Evolutionary conservation across 2,329 filamentous ascomycete species (phyloP).

Genomic region (Ceratocystis papillata): DNA sequence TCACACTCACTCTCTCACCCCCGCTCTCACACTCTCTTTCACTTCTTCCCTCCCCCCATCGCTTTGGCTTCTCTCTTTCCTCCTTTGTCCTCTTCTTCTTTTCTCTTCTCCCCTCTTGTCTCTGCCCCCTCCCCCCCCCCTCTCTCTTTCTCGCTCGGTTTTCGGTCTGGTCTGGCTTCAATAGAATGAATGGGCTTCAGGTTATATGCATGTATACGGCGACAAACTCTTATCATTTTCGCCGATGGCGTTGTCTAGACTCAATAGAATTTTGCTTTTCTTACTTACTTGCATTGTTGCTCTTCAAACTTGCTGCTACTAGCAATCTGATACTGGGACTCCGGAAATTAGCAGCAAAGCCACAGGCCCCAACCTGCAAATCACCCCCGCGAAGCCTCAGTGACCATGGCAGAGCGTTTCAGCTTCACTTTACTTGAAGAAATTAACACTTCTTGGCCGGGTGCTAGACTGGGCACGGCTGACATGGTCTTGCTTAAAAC

Average conservation of each 20-base stretch:
- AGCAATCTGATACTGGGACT: not conserved
- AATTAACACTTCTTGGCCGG: too few relatives aligned
- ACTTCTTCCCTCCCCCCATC: too few relatives aligned
- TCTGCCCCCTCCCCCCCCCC: not conserved
- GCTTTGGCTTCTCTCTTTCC: too few relatives aligned
- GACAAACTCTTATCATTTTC: not conserved
- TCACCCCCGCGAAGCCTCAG: not conserved
- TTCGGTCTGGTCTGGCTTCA: conserved; percentile 6
- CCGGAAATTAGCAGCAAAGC: not conserved
- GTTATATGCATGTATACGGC: conserved; percentile 5
- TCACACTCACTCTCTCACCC: too few relatives aligned
- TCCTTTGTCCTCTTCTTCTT: not conserved
- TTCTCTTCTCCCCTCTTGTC: not conserved
- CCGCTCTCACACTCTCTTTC: too few relatives aligned
- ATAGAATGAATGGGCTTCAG: conserved; percentile 3
- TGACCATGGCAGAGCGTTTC: not conserved
- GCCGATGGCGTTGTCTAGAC: not conserved
- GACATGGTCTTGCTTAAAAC: too few relatives aligned
- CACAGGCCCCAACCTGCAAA: not conserved
- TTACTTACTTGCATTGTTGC: not conserved
- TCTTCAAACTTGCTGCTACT: not conserved
- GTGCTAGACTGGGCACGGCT: too few relatives aligned
- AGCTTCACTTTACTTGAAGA: too few relatives aligned
- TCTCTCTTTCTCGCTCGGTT: not conserved
- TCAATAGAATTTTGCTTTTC: conserved; percentile 4